Percentiles rank a stretch among this genome's conserved stretches.
These are phyloP conservation scores for Neotropicomus parvogracilis DNA, from an alignment of 1,284 basidiomycete genomes.

Conservation along the genomic window DNA sequence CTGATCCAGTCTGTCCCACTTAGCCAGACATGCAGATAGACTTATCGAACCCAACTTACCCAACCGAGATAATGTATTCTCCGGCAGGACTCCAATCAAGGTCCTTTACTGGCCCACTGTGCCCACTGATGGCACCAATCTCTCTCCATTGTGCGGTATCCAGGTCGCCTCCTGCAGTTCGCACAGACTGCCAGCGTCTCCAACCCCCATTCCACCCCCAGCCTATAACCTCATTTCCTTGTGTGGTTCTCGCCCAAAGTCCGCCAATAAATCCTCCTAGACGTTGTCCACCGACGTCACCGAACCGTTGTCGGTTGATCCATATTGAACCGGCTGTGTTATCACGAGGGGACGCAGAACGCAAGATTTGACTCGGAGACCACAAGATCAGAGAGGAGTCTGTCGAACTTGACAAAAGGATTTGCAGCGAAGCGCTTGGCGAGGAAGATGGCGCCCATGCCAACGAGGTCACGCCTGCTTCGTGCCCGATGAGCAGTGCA, in stretches of 20 bases:
- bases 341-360: constrained; percentile 34
- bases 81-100: constrained; percentile 83
- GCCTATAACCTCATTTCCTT: constrained; percentile 65
- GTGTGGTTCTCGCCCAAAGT: constrained; percentile 55
- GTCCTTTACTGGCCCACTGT: constrained; percentile 73
- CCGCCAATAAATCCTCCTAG: constrained; percentile 89
- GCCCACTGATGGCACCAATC: constrained; percentile 75
- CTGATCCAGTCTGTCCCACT: constrained; percentile 67
- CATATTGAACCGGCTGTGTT: constrained; percentile 62
- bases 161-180: constrained; percentile 13
- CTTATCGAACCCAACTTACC: constrained; percentile 45
- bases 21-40: background rate
- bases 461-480: constrained; percentile 85
- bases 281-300: constrained; percentile 85
- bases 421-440: constrained; percentile 35
- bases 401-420: constrained; percentile 82
- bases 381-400: constrained; percentile 93
- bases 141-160: constrained; percentile 65
- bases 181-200: constrained; percentile 69
- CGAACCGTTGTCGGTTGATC: constrained; percentile 87
- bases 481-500: constrained; percentile 88
- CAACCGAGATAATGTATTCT: constrained; percentile 78
- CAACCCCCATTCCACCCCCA: constrained; percentile 93
- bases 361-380: constrained; percentile 64
- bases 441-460: constrained; percentile 61